Conservation (phyloP, 176 grass and related monocot genomes). For the Aegilops tauschii region DNA sequence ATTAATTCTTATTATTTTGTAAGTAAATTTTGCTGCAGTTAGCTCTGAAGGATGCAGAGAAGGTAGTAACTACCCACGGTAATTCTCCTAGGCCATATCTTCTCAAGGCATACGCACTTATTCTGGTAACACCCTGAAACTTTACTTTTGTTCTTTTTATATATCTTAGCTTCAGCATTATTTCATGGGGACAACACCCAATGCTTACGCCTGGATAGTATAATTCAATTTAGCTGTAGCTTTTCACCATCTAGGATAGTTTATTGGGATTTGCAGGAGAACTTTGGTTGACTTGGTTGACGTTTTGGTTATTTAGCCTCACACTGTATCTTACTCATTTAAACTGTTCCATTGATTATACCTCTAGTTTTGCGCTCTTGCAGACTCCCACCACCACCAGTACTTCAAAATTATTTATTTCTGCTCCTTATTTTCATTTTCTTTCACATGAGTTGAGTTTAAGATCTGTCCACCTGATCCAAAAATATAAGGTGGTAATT, state of each 20-base stretch:
- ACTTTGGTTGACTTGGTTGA: background rate
- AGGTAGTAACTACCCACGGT: slow-evolving; percentile 47
- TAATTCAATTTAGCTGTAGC: background rate
- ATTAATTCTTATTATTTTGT: slow-evolving; percentile 14
- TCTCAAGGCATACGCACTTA: slow-evolving; percentile 83
- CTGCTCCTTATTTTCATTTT: background rate
- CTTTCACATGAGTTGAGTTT: background rate
- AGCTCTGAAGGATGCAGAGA: slow-evolving; percentile 91
- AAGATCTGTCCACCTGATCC: background rate
- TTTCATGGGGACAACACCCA: background rate
- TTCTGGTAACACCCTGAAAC: slow-evolving; percentile 61
- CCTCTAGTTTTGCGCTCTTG: background rate
- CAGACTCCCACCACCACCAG: background rate
- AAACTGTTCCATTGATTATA: background rate
- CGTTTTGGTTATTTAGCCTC: background rate
- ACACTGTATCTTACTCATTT: background rate
- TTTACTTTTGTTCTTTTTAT: slow-evolving; percentile 4
- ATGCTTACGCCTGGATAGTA: slow-evolving; percentile 1
- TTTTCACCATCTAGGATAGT: background rate
- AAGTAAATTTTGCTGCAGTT: slow-evolving; percentile 54
- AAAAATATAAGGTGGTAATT: background rate
- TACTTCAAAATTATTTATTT: background rate
- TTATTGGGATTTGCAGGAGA: background rate
- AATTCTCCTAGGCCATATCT: slow-evolving; percentile 74
- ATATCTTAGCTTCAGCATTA: background rate